Percentiles rank a stretch among this genome's conserved stretches.
These are phyloP conservation scores for Scytalidium lignicola DNA, from an alignment of 2,329 filamentous ascomycete species.

Conservation along the genomic window DNA sequence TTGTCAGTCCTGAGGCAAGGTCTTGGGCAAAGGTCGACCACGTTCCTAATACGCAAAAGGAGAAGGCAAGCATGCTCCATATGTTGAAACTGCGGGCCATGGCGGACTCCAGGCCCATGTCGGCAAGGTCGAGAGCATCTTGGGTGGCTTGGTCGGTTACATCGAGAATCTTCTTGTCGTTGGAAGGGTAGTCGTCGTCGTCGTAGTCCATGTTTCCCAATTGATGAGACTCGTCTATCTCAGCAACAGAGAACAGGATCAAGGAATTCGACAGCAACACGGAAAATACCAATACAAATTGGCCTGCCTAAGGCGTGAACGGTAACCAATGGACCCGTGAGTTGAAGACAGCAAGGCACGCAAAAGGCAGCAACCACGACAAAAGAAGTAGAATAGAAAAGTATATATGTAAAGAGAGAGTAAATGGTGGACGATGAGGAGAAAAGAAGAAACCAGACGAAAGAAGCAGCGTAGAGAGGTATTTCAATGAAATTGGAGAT, in stretches of 20 bases:
- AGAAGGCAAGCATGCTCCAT: conserved; percentile 52
- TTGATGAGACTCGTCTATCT: neutral
- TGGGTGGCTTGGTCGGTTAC: conserved; percentile 29
- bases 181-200: neutral
- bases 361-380: neutral
- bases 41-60: conserved; percentile 53
- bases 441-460: neutral
- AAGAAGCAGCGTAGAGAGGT: neutral
- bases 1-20: conserved; percentile 45
- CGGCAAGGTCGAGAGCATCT: conserved; percentile 36
- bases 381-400: neutral
- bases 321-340: neutral
- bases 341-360: neutral
- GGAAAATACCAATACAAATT: neutral
- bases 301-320: neutral
- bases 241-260: neutral
- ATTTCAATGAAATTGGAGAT: neutral
- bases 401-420: neutral
- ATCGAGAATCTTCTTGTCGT: conserved; percentile 1
- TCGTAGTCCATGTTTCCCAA: neutral
- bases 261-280: neutral
- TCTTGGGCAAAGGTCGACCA: conserved; percentile 54
- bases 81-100: conserved; percentile 44
- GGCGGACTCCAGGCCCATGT: conserved; percentile 37
- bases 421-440: neutral